Percentiles rank a stretch among this genome's conserved stretches.
phyloP scores from a whole-genome alignment of 83 land plant genomes.

The Larix sibirica region DNA sequence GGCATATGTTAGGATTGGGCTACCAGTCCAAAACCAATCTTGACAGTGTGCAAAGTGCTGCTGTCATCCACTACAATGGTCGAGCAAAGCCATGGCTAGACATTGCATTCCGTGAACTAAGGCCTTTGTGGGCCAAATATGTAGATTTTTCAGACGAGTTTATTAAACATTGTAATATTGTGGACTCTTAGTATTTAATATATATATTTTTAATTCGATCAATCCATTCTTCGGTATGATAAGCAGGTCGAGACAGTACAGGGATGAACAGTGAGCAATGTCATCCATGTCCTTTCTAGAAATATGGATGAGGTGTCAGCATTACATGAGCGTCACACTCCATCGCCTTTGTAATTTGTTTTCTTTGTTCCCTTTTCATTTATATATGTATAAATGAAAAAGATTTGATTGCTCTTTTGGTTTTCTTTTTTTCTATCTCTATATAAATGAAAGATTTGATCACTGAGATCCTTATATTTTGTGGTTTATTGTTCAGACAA shows the following conservation, averaged over 20 bases:
- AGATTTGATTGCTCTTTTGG: neutral
- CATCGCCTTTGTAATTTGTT: neutral
- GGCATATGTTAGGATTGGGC: constrained; percentile 96
- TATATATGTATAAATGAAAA: neutral
- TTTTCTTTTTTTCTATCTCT: too few relatives aligned
- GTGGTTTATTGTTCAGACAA: too few relatives aligned
- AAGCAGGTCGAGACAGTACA: neutral
- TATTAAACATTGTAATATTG: constrained; percentile 77
- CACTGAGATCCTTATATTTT: too few relatives aligned
- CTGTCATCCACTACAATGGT: constrained; percentile 93
- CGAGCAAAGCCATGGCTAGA: constrained; percentile 96
- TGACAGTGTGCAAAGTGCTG: constrained; percentile 57
- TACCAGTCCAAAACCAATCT: constrained; percentile 70
- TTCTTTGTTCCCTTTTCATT: neutral
- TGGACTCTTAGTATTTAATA: constrained; percentile 25
- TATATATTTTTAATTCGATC: neutral
- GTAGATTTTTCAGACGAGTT: constrained; percentile 81
- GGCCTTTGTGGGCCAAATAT: constrained; percentile 81
- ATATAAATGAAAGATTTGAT: too few relatives aligned
- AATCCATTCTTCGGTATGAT: neutral
- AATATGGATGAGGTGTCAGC: neutral
- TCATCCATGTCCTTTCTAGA: neutral
- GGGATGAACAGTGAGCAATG: neutral
- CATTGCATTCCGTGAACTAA: constrained; percentile 80
- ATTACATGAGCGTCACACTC: neutral